Base-by-base conservation (phyloP, 768 basidiomycete species). In the Flagelloscypha sp. region DNA sequence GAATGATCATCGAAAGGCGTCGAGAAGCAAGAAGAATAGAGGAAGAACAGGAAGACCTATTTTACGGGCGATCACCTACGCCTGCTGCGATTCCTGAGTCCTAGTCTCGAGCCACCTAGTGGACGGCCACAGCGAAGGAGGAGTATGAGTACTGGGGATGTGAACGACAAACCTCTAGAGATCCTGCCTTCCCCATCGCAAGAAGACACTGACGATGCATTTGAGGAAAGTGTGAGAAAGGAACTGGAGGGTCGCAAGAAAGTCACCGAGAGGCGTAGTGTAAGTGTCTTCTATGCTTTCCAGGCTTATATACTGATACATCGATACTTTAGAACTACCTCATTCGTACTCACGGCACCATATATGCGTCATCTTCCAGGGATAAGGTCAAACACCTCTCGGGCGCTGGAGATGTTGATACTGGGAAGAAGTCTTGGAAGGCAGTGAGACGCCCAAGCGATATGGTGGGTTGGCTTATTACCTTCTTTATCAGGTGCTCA, bases 371-470 rank as follows among this genome's bases (percentile, higher is more conserved):
- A 15, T 59, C 61, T 5, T 76, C 81, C 7, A 84, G 81, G 19
- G 83, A 88, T 49, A 74, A 74, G 41, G 66, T 89, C 29, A 70
- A 78, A 5, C 85, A 88, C 53, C 65, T 75, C 52, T 65, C 68
- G 31, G 69, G 74, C 17, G 82, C 84, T 25, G 89, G 90, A 11
- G 93, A 94, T 54, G 66, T 93, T 18, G 79, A 90, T 49, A 59
- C 65, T 17, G 87, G 88, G 1, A 74, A 62, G 17, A 60, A 63
- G 50, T 89, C 92, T 4, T 97, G 93, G 94, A 73, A 80, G 52
- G 70, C 79, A 10, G 80, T 97, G 20, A 71, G 88, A 45, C 65
- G 90, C 16, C 90, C 93, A 7, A 94, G 90, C 2, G 92, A 98
- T 52, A 94, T 97, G 84, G 93, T 93, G 46, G 37, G 72, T 59